Percentiles rank a stretch among this genome's conserved stretches.
phyloP scores from a whole-genome alignment of 2,329 filamentous ascomycete species.

The Cercospora beticola region DNA sequence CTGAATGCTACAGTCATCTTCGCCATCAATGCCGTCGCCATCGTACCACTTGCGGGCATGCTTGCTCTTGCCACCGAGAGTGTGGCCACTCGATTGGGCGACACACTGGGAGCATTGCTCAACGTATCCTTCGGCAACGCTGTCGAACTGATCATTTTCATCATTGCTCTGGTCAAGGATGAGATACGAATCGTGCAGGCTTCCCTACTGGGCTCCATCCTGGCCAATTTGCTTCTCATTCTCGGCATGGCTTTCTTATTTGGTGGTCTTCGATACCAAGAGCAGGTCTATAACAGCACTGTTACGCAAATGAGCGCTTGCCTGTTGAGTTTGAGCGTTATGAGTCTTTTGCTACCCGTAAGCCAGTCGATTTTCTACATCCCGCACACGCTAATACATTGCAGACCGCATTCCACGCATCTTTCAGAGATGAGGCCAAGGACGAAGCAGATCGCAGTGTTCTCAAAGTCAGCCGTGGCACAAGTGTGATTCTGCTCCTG shows the following conservation, averaged over 20 bases:
- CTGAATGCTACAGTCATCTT: slow-evolving; percentile 49
- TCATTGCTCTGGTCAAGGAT: slow-evolving; percentile 74
- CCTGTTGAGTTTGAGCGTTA: slow-evolving; percentile 83
- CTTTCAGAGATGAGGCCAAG: slow-evolving; percentile 56
- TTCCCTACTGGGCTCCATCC: slow-evolving; percentile 82
- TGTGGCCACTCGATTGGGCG: slow-evolving; percentile 50
- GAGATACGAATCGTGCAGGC: slow-evolving; percentile 91
- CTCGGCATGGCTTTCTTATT: slow-evolving; percentile 89
- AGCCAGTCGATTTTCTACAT: slow-evolving; percentile 32
- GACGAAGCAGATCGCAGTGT: slow-evolving; percentile 66
- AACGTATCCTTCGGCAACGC: slow-evolving; percentile 56
- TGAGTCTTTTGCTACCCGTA: slow-evolving; percentile 80
- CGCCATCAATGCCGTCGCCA: slow-evolving; percentile 53
- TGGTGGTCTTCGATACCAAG: slow-evolving; percentile 80
- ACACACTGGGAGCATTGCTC: slow-evolving; percentile 51
- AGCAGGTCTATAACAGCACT: slow-evolving; percentile 94
- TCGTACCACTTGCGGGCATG: slow-evolving; percentile 52
- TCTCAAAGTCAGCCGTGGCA: slow-evolving; percentile 82
- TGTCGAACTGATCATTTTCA: slow-evolving; percentile 57
- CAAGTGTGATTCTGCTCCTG: slow-evolving; percentile 78
- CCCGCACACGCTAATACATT: slow-evolving; percentile 12
- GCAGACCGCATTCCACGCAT: slow-evolving; percentile 89
- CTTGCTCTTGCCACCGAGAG: slow-evolving; percentile 52
- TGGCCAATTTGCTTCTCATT: slow-evolving; percentile 84
- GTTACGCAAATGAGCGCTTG: slow-evolving; percentile 96